Conservation (phyloP, 2,329 filamentous ascomycete genomes). For the Cladosporium sp. region DNA sequence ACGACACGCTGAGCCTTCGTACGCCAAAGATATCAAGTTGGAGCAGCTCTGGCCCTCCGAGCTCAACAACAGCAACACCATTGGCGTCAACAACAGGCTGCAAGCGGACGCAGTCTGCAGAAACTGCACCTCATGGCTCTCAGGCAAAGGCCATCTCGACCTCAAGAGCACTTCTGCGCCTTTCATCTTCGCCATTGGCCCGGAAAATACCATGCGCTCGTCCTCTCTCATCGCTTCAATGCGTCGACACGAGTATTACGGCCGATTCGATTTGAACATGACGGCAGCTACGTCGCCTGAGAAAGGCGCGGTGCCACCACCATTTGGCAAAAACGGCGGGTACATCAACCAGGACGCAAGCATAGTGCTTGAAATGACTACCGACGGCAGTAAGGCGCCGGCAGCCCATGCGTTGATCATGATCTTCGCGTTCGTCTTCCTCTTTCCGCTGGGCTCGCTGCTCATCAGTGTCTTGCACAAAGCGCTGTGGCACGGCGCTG, state of each 20-base stretch:
- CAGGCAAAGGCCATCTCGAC: conserved; percentile 27
- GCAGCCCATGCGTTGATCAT: conserved; percentile 35
- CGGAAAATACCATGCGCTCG: conserved; percentile 28
- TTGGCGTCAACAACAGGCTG: conserved; percentile 27
- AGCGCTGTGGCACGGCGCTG: conserved; percentile 43
- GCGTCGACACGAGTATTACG: conserved; percentile 38
- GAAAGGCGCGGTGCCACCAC: conserved; percentile 36
- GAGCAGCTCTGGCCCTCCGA: conserved; percentile 21
- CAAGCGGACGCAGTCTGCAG: conserved; percentile 36
- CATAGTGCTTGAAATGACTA: conserved; percentile 23
- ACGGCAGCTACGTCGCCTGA: conserved; percentile 31
- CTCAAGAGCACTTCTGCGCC: conserved; percentile 29
- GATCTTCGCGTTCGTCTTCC: conserved; percentile 36
- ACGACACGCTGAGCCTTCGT: conserved; percentile 38
- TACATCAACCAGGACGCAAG: conserved; percentile 27
- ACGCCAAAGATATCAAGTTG: conserved; percentile 31
- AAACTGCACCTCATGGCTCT: conserved; percentile 37
- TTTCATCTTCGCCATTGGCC: conserved; percentile 46
- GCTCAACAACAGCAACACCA: conserved; percentile 24
- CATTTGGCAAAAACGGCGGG: conserved; percentile 13
- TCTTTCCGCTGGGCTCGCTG: conserved; percentile 38
- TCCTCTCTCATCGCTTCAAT: conserved; percentile 35
- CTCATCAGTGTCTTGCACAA: conserved; percentile 41
- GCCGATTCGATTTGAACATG: conserved; percentile 44
- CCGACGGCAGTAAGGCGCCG: conserved; percentile 29